Conservation (phyloP, 345 rosid species). For the Lumnitzera littorea region DNA sequence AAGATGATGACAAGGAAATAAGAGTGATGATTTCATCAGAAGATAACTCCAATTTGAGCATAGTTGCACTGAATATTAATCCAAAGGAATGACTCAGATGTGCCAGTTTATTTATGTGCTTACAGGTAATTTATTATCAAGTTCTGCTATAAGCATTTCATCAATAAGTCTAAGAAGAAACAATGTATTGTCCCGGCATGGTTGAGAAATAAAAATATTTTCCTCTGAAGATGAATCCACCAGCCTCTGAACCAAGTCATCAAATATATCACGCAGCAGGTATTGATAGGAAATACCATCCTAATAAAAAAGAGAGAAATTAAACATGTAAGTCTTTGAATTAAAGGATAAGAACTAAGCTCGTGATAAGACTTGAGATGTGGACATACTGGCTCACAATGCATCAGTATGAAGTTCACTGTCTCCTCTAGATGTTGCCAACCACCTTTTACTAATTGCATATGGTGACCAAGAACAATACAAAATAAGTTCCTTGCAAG, state of each 20-base stretch:
- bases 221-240: slow-evolving; percentile 67
- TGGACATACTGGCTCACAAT: slow-evolving; percentile 56
- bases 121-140: slow-evolving; percentile 76
- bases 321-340: neutral
- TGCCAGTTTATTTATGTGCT: neutral
- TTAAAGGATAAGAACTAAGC: neutral
- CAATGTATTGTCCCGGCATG: slow-evolving; percentile 87
- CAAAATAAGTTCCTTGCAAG: slow-evolving; percentile 65
- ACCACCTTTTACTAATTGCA: slow-evolving; percentile 82
- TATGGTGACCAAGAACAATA: slow-evolving; percentile 76
- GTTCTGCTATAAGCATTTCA: slow-evolving; percentile 83
- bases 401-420: slow-evolving; percentile 64
- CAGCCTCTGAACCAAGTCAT: slow-evolving; percentile 63
- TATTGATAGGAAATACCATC: slow-evolving; percentile 41
- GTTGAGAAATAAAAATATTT: slow-evolving; percentile 76
- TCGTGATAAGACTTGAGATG: slow-evolving; percentile 3
- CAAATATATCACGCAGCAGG: slow-evolving; percentile 73
- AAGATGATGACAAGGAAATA: too few species aligned
- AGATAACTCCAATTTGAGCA: too few species aligned
- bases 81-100: neutral
- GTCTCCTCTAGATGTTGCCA: slow-evolving; percentile 97
- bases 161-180: slow-evolving; percentile 72
- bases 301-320: slow-evolving; percentile 30
- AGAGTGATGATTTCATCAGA: too few species aligned
- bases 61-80: neutral